Conservation (phyloP, 257 asterid species). For the Primulina huaijiensis region DNA sequence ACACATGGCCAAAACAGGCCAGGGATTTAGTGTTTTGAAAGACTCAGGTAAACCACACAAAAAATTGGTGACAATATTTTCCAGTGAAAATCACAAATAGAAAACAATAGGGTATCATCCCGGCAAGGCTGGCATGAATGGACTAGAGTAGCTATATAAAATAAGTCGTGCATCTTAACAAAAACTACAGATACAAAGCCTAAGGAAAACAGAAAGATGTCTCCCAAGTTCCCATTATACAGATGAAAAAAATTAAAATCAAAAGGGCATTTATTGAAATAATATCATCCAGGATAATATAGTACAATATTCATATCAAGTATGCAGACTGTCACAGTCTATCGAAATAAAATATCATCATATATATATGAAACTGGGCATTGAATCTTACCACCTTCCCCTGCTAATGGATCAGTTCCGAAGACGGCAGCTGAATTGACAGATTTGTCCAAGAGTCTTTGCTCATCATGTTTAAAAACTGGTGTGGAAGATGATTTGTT, state of each 20-base stretch:
- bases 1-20: background rate
- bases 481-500: constrained; percentile 45
- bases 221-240: background rate
- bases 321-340: background rate
- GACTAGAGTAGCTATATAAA: background rate
- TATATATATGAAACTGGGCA: constrained; percentile 1
- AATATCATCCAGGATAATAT: background rate
- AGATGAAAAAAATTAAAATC: background rate
- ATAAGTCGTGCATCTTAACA: background rate
- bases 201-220: background rate
- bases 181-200: background rate
- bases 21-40: background rate
- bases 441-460: constrained; percentile 42
- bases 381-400: constrained; percentile 47
- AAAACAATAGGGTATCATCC: background rate
- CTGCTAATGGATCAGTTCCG: constrained; percentile 40
- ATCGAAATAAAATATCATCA: background rate
- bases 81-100: background rate
- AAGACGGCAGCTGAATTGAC: constrained; percentile 35
- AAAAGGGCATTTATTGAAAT: background rate
- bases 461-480: constrained; percentile 56
- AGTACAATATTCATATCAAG: background rate
- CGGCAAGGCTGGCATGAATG: background rate
- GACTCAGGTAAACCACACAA: background rate
- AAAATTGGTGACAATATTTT: background rate